Evolutionary conservation across 2,329 filamentous ascomycete species (phyloP).

Genomic region (Xylaria sp.): DNA sequence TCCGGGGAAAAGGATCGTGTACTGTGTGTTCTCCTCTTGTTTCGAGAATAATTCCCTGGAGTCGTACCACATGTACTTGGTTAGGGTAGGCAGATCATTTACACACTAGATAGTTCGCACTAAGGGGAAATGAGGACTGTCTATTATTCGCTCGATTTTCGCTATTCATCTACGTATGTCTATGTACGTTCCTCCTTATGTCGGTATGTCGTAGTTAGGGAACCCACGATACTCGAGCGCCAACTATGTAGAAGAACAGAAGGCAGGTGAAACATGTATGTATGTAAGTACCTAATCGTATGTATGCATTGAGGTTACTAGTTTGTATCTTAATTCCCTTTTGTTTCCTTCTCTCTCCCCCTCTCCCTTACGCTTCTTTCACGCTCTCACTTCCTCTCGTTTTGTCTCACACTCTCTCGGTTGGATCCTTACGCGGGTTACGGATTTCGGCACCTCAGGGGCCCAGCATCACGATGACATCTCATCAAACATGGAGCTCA

Average conservation of each 20-base stretch:
- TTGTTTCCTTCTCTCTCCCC: not conserved
- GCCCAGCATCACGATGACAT: constrained; percentile 22
- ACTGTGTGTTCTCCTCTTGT: constrained; percentile 4
- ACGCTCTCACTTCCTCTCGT: too few species aligned
- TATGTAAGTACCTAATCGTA: too few species aligned
- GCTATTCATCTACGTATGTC: not conserved
- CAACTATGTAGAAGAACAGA: not conserved
- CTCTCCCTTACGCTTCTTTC: too few species aligned
- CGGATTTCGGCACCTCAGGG: constrained; percentile 12
- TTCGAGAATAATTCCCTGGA: constrained; percentile 1
- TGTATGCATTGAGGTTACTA: not conserved
- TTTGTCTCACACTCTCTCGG: too few species aligned
- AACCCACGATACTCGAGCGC: constrained; percentile 16
- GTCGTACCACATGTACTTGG: not conserved
- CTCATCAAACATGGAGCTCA: constrained; percentile 14
- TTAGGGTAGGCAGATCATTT: too few species aligned
- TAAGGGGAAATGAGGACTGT: constrained; percentile 24
- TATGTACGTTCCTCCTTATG: too few species aligned
- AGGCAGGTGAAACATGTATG: too few species aligned
- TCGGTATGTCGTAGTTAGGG: not conserved
- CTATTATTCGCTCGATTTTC: constrained; percentile 16
- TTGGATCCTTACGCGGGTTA: not conserved
- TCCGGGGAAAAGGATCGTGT: not conserved
- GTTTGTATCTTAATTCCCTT: not conserved
- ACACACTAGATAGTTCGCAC: constrained; percentile 11